Conservation (phyloP, 345 rosid genomes). For the Hypericum perforatum region DNA sequence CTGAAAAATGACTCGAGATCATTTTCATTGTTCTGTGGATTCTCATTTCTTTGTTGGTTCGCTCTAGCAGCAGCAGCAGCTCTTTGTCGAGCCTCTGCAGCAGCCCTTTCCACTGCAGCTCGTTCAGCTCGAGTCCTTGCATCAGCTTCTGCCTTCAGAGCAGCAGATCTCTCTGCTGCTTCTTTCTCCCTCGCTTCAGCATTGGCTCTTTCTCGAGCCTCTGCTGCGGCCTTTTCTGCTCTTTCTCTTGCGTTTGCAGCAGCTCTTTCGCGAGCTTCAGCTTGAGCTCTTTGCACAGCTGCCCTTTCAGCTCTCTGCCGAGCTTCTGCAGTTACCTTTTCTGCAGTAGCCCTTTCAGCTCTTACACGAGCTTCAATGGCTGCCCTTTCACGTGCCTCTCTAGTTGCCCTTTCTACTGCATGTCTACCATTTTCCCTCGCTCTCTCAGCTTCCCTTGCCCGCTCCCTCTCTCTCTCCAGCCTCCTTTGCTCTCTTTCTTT, state of each 20-base stretch:
- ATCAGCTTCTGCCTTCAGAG: slow-evolving; percentile 34
- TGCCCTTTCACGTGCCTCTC: slow-evolving; percentile 96
- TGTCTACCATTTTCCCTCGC: slow-evolving; percentile 67
- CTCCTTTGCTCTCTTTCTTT: slow-evolving; percentile 57
- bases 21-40: slow-evolving; percentile 50
- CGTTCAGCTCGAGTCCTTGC: slow-evolving; percentile 56
- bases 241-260: slow-evolving; percentile 76
- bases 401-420: slow-evolving; percentile 94
- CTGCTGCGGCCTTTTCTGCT: slow-evolving; percentile 85
- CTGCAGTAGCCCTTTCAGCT: slow-evolving; percentile 89
- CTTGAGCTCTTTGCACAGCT: slow-evolving; percentile 88
- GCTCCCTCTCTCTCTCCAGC: slow-evolving; percentile 52
- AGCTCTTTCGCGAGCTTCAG: slow-evolving; percentile 97
- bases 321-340: slow-evolving; percentile 59
- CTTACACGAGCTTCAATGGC: slow-evolving; percentile 67
- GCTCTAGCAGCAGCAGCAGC: slow-evolving; percentile 59
- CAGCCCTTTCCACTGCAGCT: slow-evolving; percentile 68
- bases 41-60: slow-evolving; percentile 24
- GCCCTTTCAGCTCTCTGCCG: slow-evolving; percentile 86
- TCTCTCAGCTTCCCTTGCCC: slow-evolving; percentile 56
- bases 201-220: slow-evolving; percentile 66
- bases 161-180: slow-evolving; percentile 29
- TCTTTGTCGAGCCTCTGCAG: slow-evolving; percentile 21
- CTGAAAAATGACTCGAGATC: slow-evolving; percentile 87
- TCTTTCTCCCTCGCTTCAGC: slow-evolving; percentile 53